A percentile compares a stretch with the other conserved stretches of the same genome.
phyloP scores from a whole-genome alignment of 2,329 filamentous ascomycete species.

The Clonostachys rosea region DNA sequence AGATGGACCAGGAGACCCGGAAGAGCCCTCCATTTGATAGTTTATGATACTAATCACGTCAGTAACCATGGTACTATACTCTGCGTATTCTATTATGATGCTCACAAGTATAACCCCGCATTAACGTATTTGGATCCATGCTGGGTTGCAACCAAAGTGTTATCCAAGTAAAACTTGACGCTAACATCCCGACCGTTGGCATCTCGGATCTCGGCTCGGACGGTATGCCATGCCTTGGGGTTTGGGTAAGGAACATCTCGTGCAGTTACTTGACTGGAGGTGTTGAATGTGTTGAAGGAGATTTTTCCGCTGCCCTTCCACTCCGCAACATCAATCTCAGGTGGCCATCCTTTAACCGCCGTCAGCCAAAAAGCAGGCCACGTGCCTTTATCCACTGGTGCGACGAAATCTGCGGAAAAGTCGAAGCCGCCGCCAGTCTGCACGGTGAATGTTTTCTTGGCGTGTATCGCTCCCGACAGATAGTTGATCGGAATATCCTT shows the following conservation, averaged over 20 bases:
- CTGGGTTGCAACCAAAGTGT: constrained; percentile 40
- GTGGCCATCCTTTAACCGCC: constrained; percentile 48
- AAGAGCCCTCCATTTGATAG: constrained; percentile 39
- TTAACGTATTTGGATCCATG: constrained; percentile 41
- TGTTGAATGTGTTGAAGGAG: constrained; percentile 51
- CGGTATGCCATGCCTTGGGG: constrained; percentile 40
- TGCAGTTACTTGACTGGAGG: constrained; percentile 36
- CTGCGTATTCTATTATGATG: too few relatives aligned
- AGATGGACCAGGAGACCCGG: constrained; percentile 31
- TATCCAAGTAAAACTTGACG: constrained; percentile 52
- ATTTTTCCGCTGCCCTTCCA: constrained; percentile 56
- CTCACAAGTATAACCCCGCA: background rate
- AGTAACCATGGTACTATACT: too few relatives aligned
- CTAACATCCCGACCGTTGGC: constrained; percentile 44
- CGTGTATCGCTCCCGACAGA: constrained; percentile 38
- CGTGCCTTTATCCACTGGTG: constrained; percentile 34
- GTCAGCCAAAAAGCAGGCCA: constrained; percentile 59
- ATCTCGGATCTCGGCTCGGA: constrained; percentile 45
- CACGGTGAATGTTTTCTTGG: constrained; percentile 32
- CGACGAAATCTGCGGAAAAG: constrained; percentile 32
- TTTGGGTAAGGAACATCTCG: constrained; percentile 41
- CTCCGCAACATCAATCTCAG: constrained; percentile 56
- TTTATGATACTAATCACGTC: constrained; percentile 29
- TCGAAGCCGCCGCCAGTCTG: constrained; percentile 30
- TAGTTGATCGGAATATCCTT: constrained; percentile 41